These are phyloP conservation scores for Canariomyces notabilis DNA, from an alignment of 2,329 filamentous ascomycete genomes.

Conservation along the genomic window DNA sequence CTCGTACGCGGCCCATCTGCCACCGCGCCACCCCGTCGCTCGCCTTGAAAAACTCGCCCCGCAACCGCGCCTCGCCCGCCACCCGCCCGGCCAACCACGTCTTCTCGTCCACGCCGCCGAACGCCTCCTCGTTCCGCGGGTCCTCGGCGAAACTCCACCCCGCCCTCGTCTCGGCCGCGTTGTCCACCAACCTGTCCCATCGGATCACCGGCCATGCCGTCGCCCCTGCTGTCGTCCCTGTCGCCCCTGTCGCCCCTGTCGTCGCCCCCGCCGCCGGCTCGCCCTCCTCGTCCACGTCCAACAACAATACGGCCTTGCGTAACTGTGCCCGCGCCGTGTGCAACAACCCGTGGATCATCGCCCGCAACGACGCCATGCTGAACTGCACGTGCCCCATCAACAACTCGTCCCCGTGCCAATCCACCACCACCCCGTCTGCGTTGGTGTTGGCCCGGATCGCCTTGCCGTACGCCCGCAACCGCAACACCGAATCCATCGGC, in stretches of 20 bases:
- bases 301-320: conserved; percentile 5
- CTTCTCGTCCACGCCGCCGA: conserved; percentile 2
- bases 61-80: conserved; percentile 1
- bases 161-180: conserved; percentile 3
- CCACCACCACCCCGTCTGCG: conserved; percentile 1
- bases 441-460: conserved; percentile 8
- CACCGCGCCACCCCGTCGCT: too few relatives aligned
- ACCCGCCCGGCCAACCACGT: conserved; percentile 3
- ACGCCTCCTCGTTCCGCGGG: conserved; percentile 1
- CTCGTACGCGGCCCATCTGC: neutral
- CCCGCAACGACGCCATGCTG: conserved; percentile 5
- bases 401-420: conserved; percentile 10
- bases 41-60: neutral
- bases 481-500: conserved; percentile 7
- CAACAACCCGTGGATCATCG: conserved; percentile 7
- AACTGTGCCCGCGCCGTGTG: conserved; percentile 3
- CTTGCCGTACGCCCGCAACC: conserved; percentile 7
- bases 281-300: conserved; percentile 1
- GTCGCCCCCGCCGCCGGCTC: neutral
- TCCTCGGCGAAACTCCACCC: conserved; percentile 5
- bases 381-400: conserved; percentile 6
- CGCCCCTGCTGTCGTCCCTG: neutral
- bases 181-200: conserved; percentile 7
- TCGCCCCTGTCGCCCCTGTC: neutral
- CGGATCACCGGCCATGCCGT: conserved; percentile 2